Base-by-base conservation (phyloP, 306 rosid species). In the Casuarina equisetifolia region DNA sequence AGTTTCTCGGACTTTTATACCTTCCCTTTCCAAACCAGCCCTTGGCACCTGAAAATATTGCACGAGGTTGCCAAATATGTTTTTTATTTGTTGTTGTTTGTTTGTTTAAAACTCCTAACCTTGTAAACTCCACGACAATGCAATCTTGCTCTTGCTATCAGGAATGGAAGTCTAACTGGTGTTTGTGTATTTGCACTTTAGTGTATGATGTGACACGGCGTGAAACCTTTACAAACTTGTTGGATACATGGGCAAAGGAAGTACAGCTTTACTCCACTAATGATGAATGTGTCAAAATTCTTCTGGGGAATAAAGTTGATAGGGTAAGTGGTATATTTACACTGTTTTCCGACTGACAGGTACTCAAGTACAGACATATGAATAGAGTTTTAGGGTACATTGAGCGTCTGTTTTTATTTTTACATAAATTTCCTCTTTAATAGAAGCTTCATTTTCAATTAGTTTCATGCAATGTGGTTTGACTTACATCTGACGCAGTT, bases 251-350 rank as follows among this genome's bases (percentile, higher is more conserved):
- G 99, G 88, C 91, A 4, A 95, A 86, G 81, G 99, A 95, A 86
- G 92, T 92, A 76, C 96, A 90, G 79, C 87, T 77, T 68, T 91
- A 87, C 78, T 87, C 85, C 69, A 89, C 91, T 7, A 85, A 89
- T 77, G 85, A 20, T 0, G 96, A 92, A 43, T 91, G 97, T 79
- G 76, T 95, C 82, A 92, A 88, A 80, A 84, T 95, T 83, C 82
- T 95, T 70, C 90, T 95, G 3, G 99, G 99, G 70, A 95, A 95
- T 82, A 95, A 95, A 80, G 96, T 91, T 66, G 99, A 95, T 80
- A 89, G 85, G 90, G 99, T 95, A 84, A 74, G 76, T 43, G 81
- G 53, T 76, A 1, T 2, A 13, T 13, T 79, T 53, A 57, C 51
- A 63, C 45, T 70, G 38, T 69, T 61, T 74, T 46, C 78, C 42